phyloP scores from a whole-genome alignment of 2,329 filamentous ascomycete species.

The Samsoniella hepiali region DNA sequence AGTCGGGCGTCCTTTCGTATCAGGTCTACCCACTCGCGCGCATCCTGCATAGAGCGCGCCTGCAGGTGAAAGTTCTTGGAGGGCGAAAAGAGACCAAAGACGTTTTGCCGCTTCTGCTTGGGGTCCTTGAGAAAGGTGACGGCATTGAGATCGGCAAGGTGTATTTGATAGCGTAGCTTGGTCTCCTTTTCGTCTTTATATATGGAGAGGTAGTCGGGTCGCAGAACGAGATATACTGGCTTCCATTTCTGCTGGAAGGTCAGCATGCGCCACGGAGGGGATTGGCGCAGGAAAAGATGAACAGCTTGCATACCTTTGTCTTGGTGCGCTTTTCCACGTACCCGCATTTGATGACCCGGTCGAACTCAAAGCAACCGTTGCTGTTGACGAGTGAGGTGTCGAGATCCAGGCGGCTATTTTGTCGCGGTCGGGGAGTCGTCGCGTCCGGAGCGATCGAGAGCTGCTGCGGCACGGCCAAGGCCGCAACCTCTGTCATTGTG shows the following conservation, averaged over 20 bases:
- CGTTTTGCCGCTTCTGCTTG: conserved; percentile 79
- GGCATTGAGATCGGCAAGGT: conserved; percentile 84
- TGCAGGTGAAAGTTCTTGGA: conserved; percentile 90
- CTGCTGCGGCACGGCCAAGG: conserved; percentile 10
- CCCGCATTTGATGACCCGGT: conserved; percentile 87
- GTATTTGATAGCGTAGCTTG: conserved; percentile 83
- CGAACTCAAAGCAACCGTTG: conserved; percentile 93
- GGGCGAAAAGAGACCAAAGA: conserved; percentile 90
- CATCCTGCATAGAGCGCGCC: conserved; percentile 68
- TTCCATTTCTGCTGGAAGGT: conserved; percentile 72
- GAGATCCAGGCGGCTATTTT: conserved; percentile 35
- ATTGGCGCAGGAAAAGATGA: conserved; percentile 20
- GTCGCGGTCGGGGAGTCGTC: conserved; percentile 24
- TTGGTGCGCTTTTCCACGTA: conserved; percentile 86
- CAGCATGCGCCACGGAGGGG: background rate
- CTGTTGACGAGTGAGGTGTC: conserved; percentile 83
- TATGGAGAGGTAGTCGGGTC: conserved; percentile 84
- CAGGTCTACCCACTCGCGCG: conserved; percentile 79
- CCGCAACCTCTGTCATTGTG: conserved; percentile 16
- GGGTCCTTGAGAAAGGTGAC: conserved; percentile 85
- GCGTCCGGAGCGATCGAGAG: conserved; percentile 18
- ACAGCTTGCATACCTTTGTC: conserved; percentile 67
- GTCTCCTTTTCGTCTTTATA: conserved; percentile 92
- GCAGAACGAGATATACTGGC: conserved; percentile 79
- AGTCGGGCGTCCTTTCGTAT: conserved; percentile 79